phyloP scores from a whole-genome alignment of 768 basidiomycete species.

The Phaeolepiota aurea region DNA sequence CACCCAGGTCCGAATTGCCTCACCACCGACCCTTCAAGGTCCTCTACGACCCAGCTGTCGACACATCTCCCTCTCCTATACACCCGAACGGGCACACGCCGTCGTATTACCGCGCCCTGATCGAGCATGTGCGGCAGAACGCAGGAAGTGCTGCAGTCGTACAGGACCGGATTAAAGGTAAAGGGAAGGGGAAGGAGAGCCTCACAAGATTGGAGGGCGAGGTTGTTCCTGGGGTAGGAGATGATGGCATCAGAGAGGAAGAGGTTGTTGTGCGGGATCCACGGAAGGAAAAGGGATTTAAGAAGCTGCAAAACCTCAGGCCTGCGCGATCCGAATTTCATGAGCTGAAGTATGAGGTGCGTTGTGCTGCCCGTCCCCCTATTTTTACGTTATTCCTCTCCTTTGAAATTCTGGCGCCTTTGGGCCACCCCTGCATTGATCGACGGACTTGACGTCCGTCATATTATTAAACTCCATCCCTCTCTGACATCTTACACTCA shows the following conservation, averaged over 20 bases:
- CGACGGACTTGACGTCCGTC: too few relatives aligned
- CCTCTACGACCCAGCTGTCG: constrained; percentile 52
- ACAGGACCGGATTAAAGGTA: constrained; percentile 32
- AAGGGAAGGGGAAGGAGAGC: constrained; percentile 57
- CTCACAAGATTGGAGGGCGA: constrained; percentile 49
- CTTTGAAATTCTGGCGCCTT: too few relatives aligned
- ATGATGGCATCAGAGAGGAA: constrained; percentile 19
- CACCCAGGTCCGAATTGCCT: constrained; percentile 40
- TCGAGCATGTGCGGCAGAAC: constrained; percentile 29
- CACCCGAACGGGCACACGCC: constrained; percentile 11
- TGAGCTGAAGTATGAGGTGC: constrained; percentile 48
- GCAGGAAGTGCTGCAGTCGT: constrained; percentile 16
- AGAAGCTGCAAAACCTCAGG: constrained; percentile 13
- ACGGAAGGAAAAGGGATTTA: constrained; percentile 31
- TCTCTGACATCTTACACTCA: too few relatives aligned
- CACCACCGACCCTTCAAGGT: constrained; percentile 45
- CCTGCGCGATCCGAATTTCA: constrained; percentile 26
- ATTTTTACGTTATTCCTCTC: background rate
- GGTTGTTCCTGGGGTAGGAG: constrained; percentile 30
- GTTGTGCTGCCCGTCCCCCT: constrained; percentile 7
- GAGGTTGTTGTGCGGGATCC: constrained; percentile 44
- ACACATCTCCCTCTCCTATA: constrained; percentile 17
- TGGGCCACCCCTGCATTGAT: too few relatives aligned
- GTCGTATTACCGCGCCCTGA: constrained; percentile 25
- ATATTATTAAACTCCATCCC: too few relatives aligned